Percentiles rank a stretch among this genome's conserved stretches.
Evolutionary conservation across 1,284 basidiomycete species (phyloP).

Genomic region (Cryptococcus sp.): DNA sequence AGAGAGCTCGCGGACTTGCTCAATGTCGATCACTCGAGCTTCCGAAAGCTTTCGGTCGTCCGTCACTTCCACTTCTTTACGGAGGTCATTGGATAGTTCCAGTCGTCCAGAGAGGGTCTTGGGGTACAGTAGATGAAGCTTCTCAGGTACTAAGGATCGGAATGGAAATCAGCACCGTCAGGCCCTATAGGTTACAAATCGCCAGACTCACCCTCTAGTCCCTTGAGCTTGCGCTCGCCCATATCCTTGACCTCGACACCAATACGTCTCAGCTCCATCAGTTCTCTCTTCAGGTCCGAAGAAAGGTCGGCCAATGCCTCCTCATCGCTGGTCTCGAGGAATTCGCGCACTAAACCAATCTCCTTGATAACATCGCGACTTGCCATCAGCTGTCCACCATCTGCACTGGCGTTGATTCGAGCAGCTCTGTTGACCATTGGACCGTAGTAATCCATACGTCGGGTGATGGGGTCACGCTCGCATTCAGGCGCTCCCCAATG

Average conservation of each 20-base stretch:
- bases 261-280: constrained; percentile 62
- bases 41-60: constrained; percentile 58
- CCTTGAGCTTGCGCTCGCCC: constrained; percentile 91
- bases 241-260: constrained; percentile 71
- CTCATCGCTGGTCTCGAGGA: constrained; percentile 56
- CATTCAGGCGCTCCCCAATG: constrained; percentile 91
- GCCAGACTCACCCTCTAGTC: constrained; percentile 64
- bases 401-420: constrained; percentile 78
- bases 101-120: constrained; percentile 72
- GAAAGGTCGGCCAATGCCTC: constrained; percentile 53
- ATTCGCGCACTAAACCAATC: constrained; percentile 60
- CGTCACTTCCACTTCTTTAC: constrained; percentile 55
- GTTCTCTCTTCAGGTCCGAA: constrained; percentile 49
- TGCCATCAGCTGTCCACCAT: constrained; percentile 93
- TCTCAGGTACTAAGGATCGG: constrained; percentile 65
- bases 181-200: background rate
- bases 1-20: constrained; percentile 76
- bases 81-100: constrained; percentile 59
- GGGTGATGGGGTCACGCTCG: constrained; percentile 89
- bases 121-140: constrained; percentile 82
- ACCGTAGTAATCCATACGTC: constrained; percentile 97
- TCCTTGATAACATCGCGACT: constrained; percentile 86
- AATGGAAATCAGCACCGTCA: constrained; percentile 4
- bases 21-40: constrained; percentile 67
- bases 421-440: constrained; percentile 91